Base-by-base conservation (phyloP, 208 protist species). In the Acanthamoeba lenticulata region DNA sequence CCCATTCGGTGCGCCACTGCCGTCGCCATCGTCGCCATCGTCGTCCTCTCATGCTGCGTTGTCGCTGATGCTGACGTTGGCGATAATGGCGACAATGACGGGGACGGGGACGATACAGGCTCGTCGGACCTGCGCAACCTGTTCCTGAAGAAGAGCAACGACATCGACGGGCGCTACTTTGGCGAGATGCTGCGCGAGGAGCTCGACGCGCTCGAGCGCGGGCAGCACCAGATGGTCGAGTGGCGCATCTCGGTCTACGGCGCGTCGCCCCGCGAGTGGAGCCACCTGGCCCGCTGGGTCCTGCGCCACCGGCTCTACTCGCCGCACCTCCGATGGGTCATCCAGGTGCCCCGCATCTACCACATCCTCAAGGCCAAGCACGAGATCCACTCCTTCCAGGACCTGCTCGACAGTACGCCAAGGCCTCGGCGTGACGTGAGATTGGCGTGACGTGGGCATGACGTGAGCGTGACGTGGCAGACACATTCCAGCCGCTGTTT, bases 91-190 rank as follows among this genome's bases (percentile, higher is more conserved):
- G 55, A 24, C n/a, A n/a, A n/a, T n/a, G n/a, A n/a, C n/a, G n/a
- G n/a, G n/a, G n/a, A n/a, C n/a, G n/a, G n/a, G n/a, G n/a, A n/a
- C n/a, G 17, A 11, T 72, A 15, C 42, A 83, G 72, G 72, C 27
- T 52, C 36, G 4, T 83, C 72, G 1, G 89, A 93, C 60, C 94
- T 99, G 36, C 98, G 99, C 57, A 98, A 98, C 27, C 97, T 99
- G 57, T 98, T 99, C 95, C 97, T 99, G 45, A 99, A 99, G 96
- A 99, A 99, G 21, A 98, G 99, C 95, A 99, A 99, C 97, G 97
- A 99, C 90, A 99, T 99, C 97, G 98, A 99, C 45, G 97, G 99
- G 47, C 97, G 98, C 85, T 99, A 99, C 96, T 99, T 99, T 93
- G 99, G 98, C 44, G 98, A 99, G 90, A 15, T 93, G 38, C 62